phyloP scores from a whole-genome alignment of 2,329 filamentous ascomycete genomes.

The Cryphonectria radicalis region DNA sequence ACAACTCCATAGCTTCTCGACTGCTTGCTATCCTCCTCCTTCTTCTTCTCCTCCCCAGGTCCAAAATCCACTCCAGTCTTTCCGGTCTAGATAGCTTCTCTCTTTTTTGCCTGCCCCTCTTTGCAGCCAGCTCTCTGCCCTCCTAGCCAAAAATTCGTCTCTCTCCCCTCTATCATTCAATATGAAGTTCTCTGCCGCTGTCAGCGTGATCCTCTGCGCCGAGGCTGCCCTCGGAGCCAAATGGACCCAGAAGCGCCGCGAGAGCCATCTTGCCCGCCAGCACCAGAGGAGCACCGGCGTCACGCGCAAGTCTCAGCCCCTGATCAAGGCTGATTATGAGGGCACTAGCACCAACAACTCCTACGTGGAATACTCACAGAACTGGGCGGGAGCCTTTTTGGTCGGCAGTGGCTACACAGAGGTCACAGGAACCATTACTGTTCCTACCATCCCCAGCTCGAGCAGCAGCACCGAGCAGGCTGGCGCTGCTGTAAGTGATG shows the following conservation, averaged over 20 bases:
- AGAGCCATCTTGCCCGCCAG: conserved; percentile 34
- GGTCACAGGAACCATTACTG: conserved; percentile 56
- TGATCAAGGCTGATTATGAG: conserved; percentile 16
- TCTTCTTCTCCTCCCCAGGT: not conserved
- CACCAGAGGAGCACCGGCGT: conserved; percentile 1
- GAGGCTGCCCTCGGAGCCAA: conserved; percentile 49
- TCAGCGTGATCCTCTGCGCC: conserved; percentile 45
- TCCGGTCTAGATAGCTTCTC: not conserved
- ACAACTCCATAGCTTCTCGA: not conserved
- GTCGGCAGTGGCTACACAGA: conserved; percentile 53
- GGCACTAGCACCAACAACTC: conserved; percentile 10
- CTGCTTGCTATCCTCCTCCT: not conserved
- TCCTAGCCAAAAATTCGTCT: no score
- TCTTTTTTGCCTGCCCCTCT: not conserved
- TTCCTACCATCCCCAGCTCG: conserved; percentile 44
- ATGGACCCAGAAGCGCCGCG: conserved; percentile 44
- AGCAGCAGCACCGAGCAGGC: conserved; percentile 44
- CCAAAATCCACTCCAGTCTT: not conserved
- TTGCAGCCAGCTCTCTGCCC: not conserved
- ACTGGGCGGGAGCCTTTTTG: conserved; percentile 63
- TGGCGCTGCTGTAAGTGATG: conserved; percentile 46
- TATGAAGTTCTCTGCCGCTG: conserved; percentile 52
- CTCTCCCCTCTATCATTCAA: conserved; percentile 29
- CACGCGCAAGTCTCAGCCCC: conserved; percentile 9
- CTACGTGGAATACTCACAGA: conserved; percentile 36